These are phyloP conservation scores for Psilocybe sp. DNA, from an alignment of 768 basidiomycete species.

Conservation along the genomic window DNA sequence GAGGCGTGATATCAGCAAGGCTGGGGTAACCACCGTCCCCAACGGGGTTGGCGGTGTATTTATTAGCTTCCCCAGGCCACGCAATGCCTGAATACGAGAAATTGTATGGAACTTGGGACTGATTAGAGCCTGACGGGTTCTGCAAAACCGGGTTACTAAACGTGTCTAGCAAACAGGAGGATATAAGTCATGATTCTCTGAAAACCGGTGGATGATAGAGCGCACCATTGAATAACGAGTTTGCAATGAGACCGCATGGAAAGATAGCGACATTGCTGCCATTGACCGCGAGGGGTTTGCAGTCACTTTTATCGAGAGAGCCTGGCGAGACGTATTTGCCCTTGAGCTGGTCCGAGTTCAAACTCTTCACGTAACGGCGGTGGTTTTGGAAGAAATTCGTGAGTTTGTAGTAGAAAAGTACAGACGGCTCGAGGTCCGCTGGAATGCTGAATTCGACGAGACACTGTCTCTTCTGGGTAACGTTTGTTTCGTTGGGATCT, in stretches of 20 bases:
- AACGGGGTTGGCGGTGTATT: conserved; percentile 67
- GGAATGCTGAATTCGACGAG: conserved; percentile 82
- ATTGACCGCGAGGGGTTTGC: conserved; percentile 75
- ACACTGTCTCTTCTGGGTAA: conserved; percentile 56
- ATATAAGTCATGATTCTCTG: conserved; percentile 3
- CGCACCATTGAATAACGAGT: conserved; percentile 93
- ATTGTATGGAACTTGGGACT: conserved; percentile 48
- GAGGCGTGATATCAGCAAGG: conserved; percentile 74
- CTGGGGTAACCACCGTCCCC: conserved; percentile 46
- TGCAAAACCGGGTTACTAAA: conserved; percentile 61
- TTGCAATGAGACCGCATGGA: conserved; percentile 96
- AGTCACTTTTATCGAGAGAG: conserved; percentile 68
- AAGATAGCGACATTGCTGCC: conserved; percentile 64
- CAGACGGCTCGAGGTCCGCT: conserved; percentile 64
- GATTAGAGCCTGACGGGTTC: conserved; percentile 48
- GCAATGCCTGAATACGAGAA: conserved; percentile 83
- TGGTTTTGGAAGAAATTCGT: conserved; percentile 99
- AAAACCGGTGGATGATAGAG: background rate
- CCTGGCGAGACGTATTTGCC: conserved; percentile 55
- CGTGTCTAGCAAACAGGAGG: conserved; percentile 55
- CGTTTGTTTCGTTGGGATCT: conserved; percentile 42
- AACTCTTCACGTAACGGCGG: conserved; percentile 92
- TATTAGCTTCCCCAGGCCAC: conserved; percentile 94
- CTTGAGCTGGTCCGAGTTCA: conserved; percentile 80
- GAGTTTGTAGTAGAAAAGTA: conserved; percentile 95